Evolutionary conservation across 768 basidiomycete genomes (phyloP).

Genomic region (Phanerodontia chrysosporium): DNA sequence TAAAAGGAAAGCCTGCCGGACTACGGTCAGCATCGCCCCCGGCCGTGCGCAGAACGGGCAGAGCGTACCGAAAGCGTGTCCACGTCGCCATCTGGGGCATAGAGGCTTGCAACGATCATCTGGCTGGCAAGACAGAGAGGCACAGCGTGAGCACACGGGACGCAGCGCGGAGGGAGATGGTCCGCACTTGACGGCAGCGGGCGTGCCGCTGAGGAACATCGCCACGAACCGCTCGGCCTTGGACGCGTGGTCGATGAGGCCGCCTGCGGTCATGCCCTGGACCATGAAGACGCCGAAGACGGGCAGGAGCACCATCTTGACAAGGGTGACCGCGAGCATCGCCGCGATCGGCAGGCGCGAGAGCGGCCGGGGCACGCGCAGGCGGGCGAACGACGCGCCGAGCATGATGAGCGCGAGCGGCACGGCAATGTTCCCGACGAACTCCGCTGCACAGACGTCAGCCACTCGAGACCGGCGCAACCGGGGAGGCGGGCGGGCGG

Average conservation of each 20-base stretch:
- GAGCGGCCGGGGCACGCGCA: constrained; percentile 31
- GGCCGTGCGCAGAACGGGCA: neutral
- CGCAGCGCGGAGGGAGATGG: neutral
- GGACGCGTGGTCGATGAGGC: constrained; percentile 32
- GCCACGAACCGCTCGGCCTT: constrained; percentile 40
- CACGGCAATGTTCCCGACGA: constrained; percentile 23
- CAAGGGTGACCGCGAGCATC: constrained; percentile 31
- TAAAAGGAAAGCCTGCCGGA: constrained; percentile 34
- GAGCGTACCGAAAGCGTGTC: constrained; percentile 38
- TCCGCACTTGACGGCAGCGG: constrained; percentile 36
- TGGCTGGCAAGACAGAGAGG: constrained; percentile 30
- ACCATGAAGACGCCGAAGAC: constrained; percentile 34
- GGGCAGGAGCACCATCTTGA: constrained; percentile 39
- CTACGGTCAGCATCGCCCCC: neutral
- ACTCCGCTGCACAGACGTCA: constrained; percentile 14
- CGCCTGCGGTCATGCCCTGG: constrained; percentile 24
- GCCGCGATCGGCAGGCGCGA: constrained; percentile 35
- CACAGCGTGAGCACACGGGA: neutral
- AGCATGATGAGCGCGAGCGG: constrained; percentile 30
- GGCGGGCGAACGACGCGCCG: constrained; percentile 39
- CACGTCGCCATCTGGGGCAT: constrained; percentile 40
- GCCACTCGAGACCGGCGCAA: too few species aligned
- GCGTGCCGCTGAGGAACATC: constrained; percentile 45
- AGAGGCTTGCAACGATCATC: constrained; percentile 40
- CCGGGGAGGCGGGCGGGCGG: neutral